Conservation (phyloP, 108 stramenopile species). For the Craspedostauros australis region DNA sequence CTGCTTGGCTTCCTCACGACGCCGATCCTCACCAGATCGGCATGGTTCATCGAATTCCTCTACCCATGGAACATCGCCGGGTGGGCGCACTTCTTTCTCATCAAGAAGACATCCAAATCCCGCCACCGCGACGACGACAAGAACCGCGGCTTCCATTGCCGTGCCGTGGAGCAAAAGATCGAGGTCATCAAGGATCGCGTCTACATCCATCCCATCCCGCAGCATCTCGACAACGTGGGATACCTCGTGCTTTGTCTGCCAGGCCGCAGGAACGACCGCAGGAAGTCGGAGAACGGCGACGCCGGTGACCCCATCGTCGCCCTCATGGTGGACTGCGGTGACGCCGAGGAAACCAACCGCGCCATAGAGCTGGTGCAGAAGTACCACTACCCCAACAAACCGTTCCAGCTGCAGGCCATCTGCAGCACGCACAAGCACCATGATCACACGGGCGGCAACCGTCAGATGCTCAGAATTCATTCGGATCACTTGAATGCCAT, state of each 20-base stretch:
- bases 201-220: slow-evolving; percentile 73
- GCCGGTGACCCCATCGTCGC: slow-evolving; percentile 44
- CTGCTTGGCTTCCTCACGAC: slow-evolving; percentile 55
- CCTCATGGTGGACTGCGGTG: slow-evolving; percentile 68
- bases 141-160: slow-evolving; percentile 52
- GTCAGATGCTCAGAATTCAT: neutral
- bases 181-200: slow-evolving; percentile 60
- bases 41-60: slow-evolving; percentile 72
- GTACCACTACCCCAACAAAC: slow-evolving; percentile 32
- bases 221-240: slow-evolving; percentile 56
- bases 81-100: slow-evolving; percentile 62
- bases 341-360: slow-evolving; percentile 32
- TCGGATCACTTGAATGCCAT: slow-evolving; percentile 21
- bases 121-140: slow-evolving; percentile 21
- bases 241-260: slow-evolving; percentile 71
- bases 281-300: no score
- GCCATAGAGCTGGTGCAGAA: slow-evolving; percentile 49
- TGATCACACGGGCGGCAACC: slow-evolving; percentile 77
- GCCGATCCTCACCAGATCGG: slow-evolving; percentile 37
- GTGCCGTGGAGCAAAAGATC: slow-evolving; percentile 59
- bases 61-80: slow-evolving; percentile 55
- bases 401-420: slow-evolving; percentile 57
- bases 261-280: neutral
- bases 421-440: slow-evolving; percentile 81
- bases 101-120: slow-evolving; percentile 18